Conservation (phyloP, 176 grass and related monocot genomes). For the Calamus simplicifolius region DNA sequence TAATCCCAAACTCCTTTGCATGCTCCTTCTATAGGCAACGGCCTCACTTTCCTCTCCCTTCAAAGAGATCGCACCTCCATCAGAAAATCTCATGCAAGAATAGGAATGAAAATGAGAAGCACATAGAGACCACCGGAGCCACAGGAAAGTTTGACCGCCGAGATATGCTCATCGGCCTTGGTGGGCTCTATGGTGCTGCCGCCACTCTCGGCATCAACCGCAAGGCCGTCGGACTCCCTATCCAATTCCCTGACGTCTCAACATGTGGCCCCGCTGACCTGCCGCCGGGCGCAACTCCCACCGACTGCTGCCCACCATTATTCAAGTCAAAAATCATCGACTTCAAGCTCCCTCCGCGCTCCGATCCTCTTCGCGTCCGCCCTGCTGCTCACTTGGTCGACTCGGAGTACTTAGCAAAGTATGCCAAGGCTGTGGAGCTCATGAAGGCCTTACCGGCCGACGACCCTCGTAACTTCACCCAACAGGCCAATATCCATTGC, state of each 20-base stretch:
- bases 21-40: conserved; percentile 16
- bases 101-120: background rate
- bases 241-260: conserved; percentile 42
- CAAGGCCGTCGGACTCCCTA: conserved; percentile 29
- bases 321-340: conserved; percentile 16
- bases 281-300: background rate
- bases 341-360: conserved; percentile 32
- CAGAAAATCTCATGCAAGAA: conserved; percentile 22
- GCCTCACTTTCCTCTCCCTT: background rate
- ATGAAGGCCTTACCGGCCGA: conserved; percentile 63
- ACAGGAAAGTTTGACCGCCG: conserved; percentile 31
- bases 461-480: conserved; percentile 71
- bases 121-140: background rate
- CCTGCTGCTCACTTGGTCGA: conserved; percentile 49
- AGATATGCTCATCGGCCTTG: conserved; percentile 46
- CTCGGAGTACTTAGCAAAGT: conserved; percentile 43
- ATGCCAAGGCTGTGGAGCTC: conserved; percentile 38
- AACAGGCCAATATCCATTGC: conserved; percentile 57
- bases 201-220: conserved; percentile 12
- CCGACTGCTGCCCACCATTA: conserved; percentile 50
- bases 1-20: conserved; percentile 16
- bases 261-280: conserved; percentile 31
- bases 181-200: conserved; percentile 26
- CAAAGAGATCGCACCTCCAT: background rate
- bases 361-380: conserved; percentile 41